phyloP scores from a whole-genome alignment of 2,329 filamentous ascomycete genomes.

The Diplodia corticola region DNA sequence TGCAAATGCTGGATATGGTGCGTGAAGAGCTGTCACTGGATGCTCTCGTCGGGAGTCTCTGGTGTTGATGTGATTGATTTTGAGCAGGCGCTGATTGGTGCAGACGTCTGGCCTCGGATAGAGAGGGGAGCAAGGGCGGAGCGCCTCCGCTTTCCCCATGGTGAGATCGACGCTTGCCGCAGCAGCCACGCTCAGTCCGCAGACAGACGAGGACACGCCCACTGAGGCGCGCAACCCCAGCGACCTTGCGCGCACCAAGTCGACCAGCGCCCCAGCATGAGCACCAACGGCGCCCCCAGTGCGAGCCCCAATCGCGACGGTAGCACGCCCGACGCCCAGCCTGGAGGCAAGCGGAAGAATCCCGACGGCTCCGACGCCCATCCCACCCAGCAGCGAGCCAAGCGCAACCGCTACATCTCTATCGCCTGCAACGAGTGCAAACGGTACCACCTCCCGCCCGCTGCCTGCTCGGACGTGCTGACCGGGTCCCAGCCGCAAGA shows the following conservation, averaged over 20 bases:
- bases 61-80: neutral
- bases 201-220: constrained; percentile 1
- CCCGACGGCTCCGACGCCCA: constrained; percentile 34
- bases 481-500: constrained; percentile 67
- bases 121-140: constrained; percentile 2
- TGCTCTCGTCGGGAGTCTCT: no score
- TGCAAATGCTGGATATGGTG: neutral
- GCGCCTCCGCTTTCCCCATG: constrained; percentile 18
- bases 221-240: neutral
- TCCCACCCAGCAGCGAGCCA: constrained; percentile 53
- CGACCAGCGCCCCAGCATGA: constrained; percentile 8
- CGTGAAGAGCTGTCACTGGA: no score
- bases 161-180: neutral
- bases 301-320: constrained; percentile 36
- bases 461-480: neutral
- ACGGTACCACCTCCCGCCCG: constrained; percentile 40
- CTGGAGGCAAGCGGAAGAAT: constrained; percentile 45
- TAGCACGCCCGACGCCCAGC: constrained; percentile 21
- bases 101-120: neutral
- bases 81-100: neutral
- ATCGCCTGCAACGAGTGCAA: constrained; percentile 60
- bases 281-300: constrained; percentile 35
- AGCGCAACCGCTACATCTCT: constrained; percentile 67
- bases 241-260: neutral
- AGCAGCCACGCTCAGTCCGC: neutral